Percentiles rank a stretch among this genome's conserved stretches.
Evolutionary conservation across 441 rosid genomes (phyloP).

Genomic region (Populus trichocarpa): DNA sequence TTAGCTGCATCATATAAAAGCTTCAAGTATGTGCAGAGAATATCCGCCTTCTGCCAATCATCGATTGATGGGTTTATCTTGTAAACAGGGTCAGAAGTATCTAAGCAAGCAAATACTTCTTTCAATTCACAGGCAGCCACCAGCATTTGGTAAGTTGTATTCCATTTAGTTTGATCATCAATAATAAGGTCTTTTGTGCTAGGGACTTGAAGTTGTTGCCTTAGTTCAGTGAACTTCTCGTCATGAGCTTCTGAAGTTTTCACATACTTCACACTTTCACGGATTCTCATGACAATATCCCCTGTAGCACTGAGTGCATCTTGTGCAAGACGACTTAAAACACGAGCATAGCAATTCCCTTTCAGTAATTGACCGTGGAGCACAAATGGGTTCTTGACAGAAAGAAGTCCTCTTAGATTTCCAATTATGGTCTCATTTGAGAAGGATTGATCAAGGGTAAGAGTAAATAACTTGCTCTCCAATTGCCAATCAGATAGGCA

Average conservation of each 20-base stretch:
- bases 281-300: constrained; percentile 53
- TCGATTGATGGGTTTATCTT: constrained; percentile 57
- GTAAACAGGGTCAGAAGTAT: constrained; percentile 55
- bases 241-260: constrained; percentile 63
- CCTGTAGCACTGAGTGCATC: constrained; percentile 45
- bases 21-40: constrained; percentile 64
- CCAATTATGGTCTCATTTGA: constrained; percentile 39
- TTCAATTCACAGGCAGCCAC: constrained; percentile 73
- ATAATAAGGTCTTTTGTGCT: constrained; percentile 58
- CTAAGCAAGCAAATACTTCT: constrained; percentile 77
- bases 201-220: constrained; percentile 63
- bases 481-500: constrained; percentile 80
- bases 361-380: constrained; percentile 63
- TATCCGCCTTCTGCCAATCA: constrained; percentile 77
- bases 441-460: constrained; percentile 53
- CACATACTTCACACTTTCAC: constrained; percentile 84
- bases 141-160: constrained; percentile 82
- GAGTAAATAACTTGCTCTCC: constrained; percentile 56
- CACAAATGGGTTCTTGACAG: constrained; percentile 55
- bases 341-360: constrained; percentile 69
- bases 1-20: constrained; percentile 63
- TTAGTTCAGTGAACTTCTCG: constrained; percentile 69
- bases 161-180: constrained; percentile 80
- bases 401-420: constrained; percentile 55
- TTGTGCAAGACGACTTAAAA: constrained; percentile 64